A percentile compares a stretch with the other conserved stretches of the same genome.
Conservation (phyloP, 2,329 filamentous ascomycete species). For the Penicillium italicum region DNA sequence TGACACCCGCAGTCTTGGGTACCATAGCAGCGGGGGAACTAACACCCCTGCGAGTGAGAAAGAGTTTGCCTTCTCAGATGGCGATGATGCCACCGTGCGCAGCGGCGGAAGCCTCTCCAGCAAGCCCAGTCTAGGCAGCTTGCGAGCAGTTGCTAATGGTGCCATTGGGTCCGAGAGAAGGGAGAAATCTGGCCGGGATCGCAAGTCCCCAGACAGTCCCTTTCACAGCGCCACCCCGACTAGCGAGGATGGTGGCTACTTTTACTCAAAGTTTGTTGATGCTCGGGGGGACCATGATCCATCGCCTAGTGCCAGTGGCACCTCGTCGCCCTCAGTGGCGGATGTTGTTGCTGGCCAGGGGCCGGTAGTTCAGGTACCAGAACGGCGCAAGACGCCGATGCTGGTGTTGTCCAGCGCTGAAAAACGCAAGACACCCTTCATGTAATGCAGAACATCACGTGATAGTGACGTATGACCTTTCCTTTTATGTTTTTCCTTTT, state of each 20-base stretch:
- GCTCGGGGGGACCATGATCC: conserved; percentile 41
- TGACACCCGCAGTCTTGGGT: conserved; percentile 66
- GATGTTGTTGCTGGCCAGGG: conserved; percentile 51
- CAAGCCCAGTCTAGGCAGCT: conserved; percentile 68
- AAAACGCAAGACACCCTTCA: conserved; percentile 75
- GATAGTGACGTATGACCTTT: conserved; percentile 36
- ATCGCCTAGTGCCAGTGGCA: conserved; percentile 23
- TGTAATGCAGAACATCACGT: conserved; percentile 46
- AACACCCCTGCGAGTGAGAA: conserved; percentile 88
- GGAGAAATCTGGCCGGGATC: conserved; percentile 59
- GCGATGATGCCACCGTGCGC: conserved; percentile 71
- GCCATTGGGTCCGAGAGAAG: conserved; percentile 87
- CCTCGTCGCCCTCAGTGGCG: conserved; percentile 37
- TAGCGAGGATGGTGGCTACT: conserved; percentile 57
- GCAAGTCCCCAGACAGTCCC: conserved; percentile 51
- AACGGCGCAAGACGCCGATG: conserved; percentile 77
- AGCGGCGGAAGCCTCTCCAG: conserved; percentile 79
- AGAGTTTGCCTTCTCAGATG: conserved; percentile 64
- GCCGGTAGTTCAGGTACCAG: conserved; percentile 52
- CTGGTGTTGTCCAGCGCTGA: conserved; percentile 84
- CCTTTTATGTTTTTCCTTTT: conserved; percentile 8
- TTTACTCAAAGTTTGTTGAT: conserved; percentile 55
- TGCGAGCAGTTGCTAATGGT: conserved; percentile 72
- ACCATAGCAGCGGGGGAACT: conserved; percentile 62
- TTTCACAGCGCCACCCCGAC: conserved; percentile 62